Percentiles rank a stretch among this genome's conserved stretches.
phyloP scores from a whole-genome alignment of 2,329 filamentous ascomycete genomes.

The Epichloe uncinata region DNA sequence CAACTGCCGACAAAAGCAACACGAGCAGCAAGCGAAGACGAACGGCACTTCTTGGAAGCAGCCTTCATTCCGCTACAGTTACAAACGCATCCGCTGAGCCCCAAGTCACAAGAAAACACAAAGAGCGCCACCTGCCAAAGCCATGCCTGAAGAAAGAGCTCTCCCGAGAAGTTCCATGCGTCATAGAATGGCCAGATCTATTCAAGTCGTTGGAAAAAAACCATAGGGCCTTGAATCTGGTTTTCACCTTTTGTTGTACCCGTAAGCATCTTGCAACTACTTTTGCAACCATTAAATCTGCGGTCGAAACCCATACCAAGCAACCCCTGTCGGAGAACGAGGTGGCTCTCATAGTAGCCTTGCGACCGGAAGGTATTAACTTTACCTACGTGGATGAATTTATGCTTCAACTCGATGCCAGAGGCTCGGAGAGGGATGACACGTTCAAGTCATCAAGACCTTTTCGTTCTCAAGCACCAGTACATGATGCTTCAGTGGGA shows the following conservation, averaged over 20 bases:
- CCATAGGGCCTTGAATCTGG: constrained; percentile 76
- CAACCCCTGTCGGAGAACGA: constrained; percentile 59
- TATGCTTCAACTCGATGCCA: constrained; percentile 66
- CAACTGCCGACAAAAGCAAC: background rate
- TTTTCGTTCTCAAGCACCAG: constrained; percentile 35
- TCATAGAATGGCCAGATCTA: constrained; percentile 54
- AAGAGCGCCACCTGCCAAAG: background rate
- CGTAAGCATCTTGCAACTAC: constrained; percentile 87
- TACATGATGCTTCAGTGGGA: constrained; percentile 43
- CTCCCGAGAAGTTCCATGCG: background rate
- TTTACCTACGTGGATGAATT: constrained; percentile 81
- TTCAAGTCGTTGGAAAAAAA: constrained; percentile 63
- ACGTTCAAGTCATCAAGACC: constrained; percentile 39
- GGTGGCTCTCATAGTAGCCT: constrained; percentile 65
- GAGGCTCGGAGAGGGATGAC: constrained; percentile 52
- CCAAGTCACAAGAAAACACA: background rate
- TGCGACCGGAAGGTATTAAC: constrained; percentile 65
- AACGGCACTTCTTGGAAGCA: background rate
- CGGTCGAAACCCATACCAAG: constrained; percentile 74
- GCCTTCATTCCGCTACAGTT: background rate
- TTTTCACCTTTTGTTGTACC: constrained; percentile 90
- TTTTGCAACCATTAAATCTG: constrained; percentile 71
- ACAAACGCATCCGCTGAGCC: background rate
- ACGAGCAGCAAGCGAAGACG: constrained; percentile 1
- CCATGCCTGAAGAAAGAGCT: background rate